Base-by-base conservation (phyloP, 768 basidiomycete species). In the Infundibulicybe gibba region DNA sequence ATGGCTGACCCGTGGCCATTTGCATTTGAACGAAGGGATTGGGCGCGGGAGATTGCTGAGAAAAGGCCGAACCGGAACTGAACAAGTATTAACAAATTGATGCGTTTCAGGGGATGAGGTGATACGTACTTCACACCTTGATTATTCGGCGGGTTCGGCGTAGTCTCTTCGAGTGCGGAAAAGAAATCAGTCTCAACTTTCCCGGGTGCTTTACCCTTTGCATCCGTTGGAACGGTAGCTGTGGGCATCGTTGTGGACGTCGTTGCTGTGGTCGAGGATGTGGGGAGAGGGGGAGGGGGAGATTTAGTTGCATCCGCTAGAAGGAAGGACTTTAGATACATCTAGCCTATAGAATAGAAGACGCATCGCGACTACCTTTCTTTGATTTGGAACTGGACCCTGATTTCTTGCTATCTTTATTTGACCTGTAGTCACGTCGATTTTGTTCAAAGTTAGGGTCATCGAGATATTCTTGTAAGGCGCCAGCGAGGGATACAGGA, bases 371-470 rank as follows among this genome's bases (percentile, higher is more conserved):
- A 53, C 53, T 49, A 32, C 48, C 40, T 44, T 63, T 59, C 46
- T 55, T 61, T 12, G 52, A 41, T 40, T 61, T 66, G 17, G 51
- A 9, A 3, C 25, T 40, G 15, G 32, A 13, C 8, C 17, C 30
- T 13, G 54, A 40, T 44, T 51, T 54, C 50, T 54, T 59, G 21
- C 41, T 73, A 5, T 74, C 77, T 64, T 90, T 90, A 62, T 83
- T 91, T 17, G 83, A 72, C 66, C 79, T 93, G 69, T 99, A 97
- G 59, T 98, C 97, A 8, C 87, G 70, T 51, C 95, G 72, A 64
- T 97, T 98, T 65, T 90, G 85, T 64, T 98, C 97, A 55, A 99
- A 99, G 59, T 93, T 93, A 17, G 94, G 90, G 65, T 99, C 97
- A 47, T 91, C 85, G 43, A 99, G 75, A 61, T 98, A 99, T 59